These are phyloP conservation scores for Wilcoxina mikolae DNA, from an alignment of 495 filamentous ascomycete genomes.

Conservation along the genomic window DNA sequence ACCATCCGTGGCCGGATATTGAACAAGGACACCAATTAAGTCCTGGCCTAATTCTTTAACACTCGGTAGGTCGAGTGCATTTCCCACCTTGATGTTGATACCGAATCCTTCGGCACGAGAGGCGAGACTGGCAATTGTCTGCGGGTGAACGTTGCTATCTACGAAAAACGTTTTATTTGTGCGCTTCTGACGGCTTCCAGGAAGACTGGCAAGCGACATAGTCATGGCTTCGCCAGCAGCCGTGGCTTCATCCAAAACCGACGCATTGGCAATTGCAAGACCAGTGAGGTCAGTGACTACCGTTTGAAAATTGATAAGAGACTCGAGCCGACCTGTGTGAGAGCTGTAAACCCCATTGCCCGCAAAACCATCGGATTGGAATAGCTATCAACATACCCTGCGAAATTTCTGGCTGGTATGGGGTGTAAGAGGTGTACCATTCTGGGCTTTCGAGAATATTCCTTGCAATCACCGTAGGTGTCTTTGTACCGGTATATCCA, in stretches of 20 bases:
- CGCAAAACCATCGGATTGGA: not conserved
- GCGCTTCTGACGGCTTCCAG: constrained; percentile 56
- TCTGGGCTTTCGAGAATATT: constrained; percentile 89
- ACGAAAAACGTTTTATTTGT: constrained; percentile 69
- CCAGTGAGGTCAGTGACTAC: constrained; percentile 80
- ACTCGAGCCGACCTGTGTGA: constrained; percentile 56
- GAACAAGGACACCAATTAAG: constrained; percentile 78
- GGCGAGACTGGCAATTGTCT: constrained; percentile 73
- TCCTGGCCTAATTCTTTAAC: constrained; percentile 59
- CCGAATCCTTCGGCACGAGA: constrained; percentile 90
- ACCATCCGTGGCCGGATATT: constrained; percentile 89
- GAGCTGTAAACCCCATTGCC: not conserved
- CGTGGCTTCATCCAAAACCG: constrained; percentile 82
- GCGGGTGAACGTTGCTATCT: constrained; percentile 68
- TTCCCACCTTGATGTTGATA: constrained; percentile 58
- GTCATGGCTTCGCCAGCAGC: constrained; percentile 98
- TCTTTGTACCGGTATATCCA: constrained; percentile 75
- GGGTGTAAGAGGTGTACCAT: constrained; percentile 98
- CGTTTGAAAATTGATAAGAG: constrained; percentile 93
- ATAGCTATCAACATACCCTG: constrained; percentile 39
- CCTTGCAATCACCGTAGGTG: constrained; percentile 83
- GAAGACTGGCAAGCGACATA: constrained; percentile 66
- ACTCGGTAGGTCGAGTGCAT: constrained; percentile 47
- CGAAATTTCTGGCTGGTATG: constrained; percentile 96
- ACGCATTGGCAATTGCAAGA: constrained; percentile 84